Conservation (phyloP, 202 grass and related monocot species). For the Saccharum hybrid region DNA sequence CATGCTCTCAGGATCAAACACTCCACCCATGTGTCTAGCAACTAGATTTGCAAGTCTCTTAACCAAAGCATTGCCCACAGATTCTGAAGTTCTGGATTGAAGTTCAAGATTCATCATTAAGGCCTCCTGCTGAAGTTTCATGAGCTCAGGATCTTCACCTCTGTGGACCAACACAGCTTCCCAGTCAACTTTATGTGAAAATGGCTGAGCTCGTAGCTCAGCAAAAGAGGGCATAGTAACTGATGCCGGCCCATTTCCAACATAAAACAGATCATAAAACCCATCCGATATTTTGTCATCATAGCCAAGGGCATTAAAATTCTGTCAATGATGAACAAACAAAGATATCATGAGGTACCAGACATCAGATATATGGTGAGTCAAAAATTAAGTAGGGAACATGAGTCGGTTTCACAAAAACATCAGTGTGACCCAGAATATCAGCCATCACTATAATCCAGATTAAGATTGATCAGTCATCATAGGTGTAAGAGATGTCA, state of each 20-base stretch:
- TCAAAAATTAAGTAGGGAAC: constrained; percentile 2
- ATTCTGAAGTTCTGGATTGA: constrained; percentile 59
- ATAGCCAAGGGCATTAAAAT: constrained; percentile 84
- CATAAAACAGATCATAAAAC: constrained; percentile 90
- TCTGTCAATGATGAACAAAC: constrained; percentile 72
- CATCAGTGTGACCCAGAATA: neutral
- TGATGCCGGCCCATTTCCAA: constrained; percentile 51
- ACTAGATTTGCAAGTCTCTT: constrained; percentile 79
- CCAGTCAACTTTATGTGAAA: constrained; percentile 73
- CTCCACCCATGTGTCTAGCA: constrained; percentile 88
- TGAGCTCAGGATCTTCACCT: constrained; percentile 82
- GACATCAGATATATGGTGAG: constrained; percentile 34
- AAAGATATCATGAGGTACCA: constrained; percentile 3
- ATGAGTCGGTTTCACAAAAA: neutral
- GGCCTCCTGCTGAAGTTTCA: constrained; percentile 78
- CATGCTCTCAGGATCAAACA: constrained; percentile 75
- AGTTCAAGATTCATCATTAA: constrained; percentile 53
- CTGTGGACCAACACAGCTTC: constrained; percentile 86
- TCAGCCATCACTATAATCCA: neutral
- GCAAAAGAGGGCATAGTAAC: constrained; percentile 76
- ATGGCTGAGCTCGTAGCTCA: constrained; percentile 61
- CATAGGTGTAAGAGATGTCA: neutral
- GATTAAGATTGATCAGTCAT: neutral
- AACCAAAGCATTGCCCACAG: constrained; percentile 67
- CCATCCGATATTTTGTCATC: constrained; percentile 95